Percentiles rank a stretch among this genome's conserved stretches.
These are phyloP conservation scores for Auriculariales sp. DNA, from an alignment of 768 basidiomycete species.

Conservation along the genomic window DNA sequence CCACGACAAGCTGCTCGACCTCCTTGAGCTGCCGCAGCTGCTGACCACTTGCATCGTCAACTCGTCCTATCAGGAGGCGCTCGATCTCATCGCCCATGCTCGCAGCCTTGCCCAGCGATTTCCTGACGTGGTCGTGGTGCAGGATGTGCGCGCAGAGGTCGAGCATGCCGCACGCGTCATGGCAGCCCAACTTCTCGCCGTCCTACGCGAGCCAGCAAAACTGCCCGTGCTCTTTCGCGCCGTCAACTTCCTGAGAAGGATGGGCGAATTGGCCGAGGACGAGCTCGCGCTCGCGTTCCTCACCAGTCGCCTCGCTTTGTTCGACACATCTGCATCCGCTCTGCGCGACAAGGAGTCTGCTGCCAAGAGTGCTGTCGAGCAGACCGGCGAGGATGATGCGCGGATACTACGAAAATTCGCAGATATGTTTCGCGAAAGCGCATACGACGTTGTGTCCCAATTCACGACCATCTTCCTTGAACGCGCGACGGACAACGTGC, in stretches of 20 bases:
- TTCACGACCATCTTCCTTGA: slow-evolving; percentile 83
- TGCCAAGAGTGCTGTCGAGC: slow-evolving; percentile 31
- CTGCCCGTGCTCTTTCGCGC: slow-evolving; percentile 84
- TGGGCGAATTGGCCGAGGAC: slow-evolving; percentile 55
- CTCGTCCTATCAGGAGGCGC: slow-evolving; percentile 83
- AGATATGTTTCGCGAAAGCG: slow-evolving; percentile 82
- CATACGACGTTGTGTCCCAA: slow-evolving; percentile 84
- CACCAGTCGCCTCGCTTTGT: slow-evolving; percentile 48
- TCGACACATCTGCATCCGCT: slow-evolving; percentile 35
- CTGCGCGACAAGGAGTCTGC: slow-evolving; percentile 19
- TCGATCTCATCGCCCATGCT: slow-evolving; percentile 70
- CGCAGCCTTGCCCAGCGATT: slow-evolving; percentile 30
- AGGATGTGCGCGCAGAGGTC: slow-evolving; percentile 37
- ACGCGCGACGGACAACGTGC: slow-evolving; percentile 22
- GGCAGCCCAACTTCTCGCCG: slow-evolving; percentile 61
- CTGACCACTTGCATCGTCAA: slow-evolving; percentile 90
- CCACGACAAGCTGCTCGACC: slow-evolving; percentile 81
- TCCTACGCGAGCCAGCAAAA: slow-evolving; percentile 75
- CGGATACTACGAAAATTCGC: slow-evolving; percentile 76
- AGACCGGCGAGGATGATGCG: slow-evolving; percentile 56
- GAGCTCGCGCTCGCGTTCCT: slow-evolving; percentile 82
- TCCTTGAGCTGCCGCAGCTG: slow-evolving; percentile 80
- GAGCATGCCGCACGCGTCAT: slow-evolving; percentile 39
- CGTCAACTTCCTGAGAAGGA: slow-evolving; percentile 71
- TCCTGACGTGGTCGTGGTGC: slow-evolving; percentile 27